Percentiles rank a stretch among this genome's conserved stretches.
Evolutionary conservation across 352 stramenopile genomes (phyloP).

Genomic region (Pythium rhizo-oryzae): DNA sequence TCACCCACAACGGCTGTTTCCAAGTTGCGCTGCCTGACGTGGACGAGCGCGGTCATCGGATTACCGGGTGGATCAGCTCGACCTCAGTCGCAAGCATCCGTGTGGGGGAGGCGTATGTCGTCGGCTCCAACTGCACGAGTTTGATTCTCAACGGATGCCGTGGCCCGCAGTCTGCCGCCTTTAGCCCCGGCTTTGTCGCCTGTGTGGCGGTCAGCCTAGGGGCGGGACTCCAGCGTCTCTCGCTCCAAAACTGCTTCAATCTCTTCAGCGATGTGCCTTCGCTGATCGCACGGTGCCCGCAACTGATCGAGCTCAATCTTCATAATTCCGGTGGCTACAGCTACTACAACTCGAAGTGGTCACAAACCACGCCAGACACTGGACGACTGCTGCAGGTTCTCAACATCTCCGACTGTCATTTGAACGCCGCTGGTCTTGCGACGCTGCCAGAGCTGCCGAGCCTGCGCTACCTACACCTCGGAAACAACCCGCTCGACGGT

Average conservation of each 20-base stretch:
- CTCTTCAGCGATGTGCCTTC: not conserved
- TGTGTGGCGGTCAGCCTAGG: not conserved
- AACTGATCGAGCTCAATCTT: conserved; percentile 5
- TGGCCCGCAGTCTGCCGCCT: not conserved
- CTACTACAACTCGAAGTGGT: not conserved
- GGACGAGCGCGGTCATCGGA: not conserved
- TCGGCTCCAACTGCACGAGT: conserved; percentile 4
- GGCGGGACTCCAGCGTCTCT: not conserved
- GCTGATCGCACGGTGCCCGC: not conserved
- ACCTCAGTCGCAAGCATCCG: conserved; percentile 1
- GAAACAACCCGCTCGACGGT: not conserved
- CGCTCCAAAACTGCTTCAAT: not conserved
- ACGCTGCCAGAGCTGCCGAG: not conserved
- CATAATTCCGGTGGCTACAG: not conserved
- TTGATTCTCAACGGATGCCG: conserved; percentile 2
- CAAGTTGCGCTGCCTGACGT: not conserved
- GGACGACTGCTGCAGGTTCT: not conserved
- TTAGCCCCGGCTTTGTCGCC: not conserved
- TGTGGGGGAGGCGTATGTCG: not conserved
- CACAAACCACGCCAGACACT: not conserved
- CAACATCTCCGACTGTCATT: not conserved
- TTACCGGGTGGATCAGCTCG: not conserved
- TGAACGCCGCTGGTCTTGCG: not conserved
- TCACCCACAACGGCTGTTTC: conserved; percentile 14
- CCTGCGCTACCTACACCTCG: not conserved